Evolutionary conservation across 371 early-diverging fungal genomes (phyloP).

Genomic region (Basidiobolus meristosporus): DNA sequence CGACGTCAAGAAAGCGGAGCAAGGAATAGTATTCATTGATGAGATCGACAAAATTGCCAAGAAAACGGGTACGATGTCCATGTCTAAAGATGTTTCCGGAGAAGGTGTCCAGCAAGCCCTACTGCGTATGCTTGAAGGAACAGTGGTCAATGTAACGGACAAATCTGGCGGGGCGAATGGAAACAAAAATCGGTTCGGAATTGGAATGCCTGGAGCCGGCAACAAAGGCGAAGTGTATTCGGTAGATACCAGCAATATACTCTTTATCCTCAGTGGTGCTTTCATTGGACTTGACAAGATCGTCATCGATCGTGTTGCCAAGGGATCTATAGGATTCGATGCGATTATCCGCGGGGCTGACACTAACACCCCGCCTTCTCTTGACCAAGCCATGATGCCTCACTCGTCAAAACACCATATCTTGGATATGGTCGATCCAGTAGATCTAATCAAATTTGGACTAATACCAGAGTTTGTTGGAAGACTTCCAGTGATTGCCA

Average conservation of each 20-base stretch:
- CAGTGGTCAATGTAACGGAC: constrained; percentile 65
- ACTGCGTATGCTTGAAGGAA: constrained; percentile 78
- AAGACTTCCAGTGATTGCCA: constrained; percentile 68
- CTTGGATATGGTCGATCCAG: too few relatives aligned
- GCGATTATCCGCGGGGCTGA: constrained; percentile 20
- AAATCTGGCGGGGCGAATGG: constrained; percentile 53
- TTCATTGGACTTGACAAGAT: constrained; percentile 79
- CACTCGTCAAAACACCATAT: too few relatives aligned
- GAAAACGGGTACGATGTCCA: constrained; percentile 47
- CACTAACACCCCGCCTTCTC: too few relatives aligned
- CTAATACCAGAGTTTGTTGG: constrained; percentile 86
- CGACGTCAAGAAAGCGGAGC: constrained; percentile 68
- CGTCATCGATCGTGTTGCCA: constrained; percentile 51
- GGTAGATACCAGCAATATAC: constrained; percentile 79
- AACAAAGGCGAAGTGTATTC: constrained; percentile 57
- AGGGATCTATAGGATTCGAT: constrained; percentile 65
- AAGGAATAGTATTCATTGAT: constrained; percentile 84
- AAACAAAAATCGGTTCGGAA: too few relatives aligned
- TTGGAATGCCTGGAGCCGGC: constrained; percentile 17
- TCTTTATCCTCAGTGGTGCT: constrained; percentile 80
- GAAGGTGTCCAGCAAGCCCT: constrained; percentile 86
- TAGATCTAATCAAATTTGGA: constrained; percentile 71
- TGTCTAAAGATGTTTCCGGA: constrained; percentile 80
- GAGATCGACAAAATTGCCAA: constrained; percentile 82
- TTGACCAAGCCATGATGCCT: too few relatives aligned